Evolutionary conservation across 2,329 filamentous ascomycete species (phyloP).

Genomic region (Chaetothyriales sp.): DNA sequence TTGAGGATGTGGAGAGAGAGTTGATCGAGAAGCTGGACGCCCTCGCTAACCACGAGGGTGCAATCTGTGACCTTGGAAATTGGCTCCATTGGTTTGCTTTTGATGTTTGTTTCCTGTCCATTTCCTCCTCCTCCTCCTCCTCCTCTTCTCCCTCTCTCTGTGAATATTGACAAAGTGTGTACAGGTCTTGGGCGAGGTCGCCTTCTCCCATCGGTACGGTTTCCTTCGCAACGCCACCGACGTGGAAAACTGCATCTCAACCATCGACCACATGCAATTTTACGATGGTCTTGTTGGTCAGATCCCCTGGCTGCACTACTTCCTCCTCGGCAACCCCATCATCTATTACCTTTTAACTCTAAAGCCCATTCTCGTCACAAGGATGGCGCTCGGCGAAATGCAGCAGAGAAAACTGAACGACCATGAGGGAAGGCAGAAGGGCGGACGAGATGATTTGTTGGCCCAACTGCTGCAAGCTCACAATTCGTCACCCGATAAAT

Average conservation of each 20-base stretch:
- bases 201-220: slow-evolving; percentile 32
- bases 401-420: not conserved
- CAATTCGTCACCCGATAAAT: slow-evolving; percentile 34
- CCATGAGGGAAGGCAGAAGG: slow-evolving; percentile 15
- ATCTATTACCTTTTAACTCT: too few relatives aligned
- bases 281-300: slow-evolving; percentile 21
- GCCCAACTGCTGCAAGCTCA: slow-evolving; percentile 38
- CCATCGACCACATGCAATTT: slow-evolving; percentile 31
- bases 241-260: slow-evolving; percentile 37
- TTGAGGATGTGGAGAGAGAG: slow-evolving; percentile 29
- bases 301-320: slow-evolving; percentile 30
- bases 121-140: too few relatives aligned
- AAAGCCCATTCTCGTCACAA: slow-evolving; percentile 24
- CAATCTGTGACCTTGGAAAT: slow-evolving; percentile 32
- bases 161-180: not conserved
- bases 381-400: slow-evolving; percentile 22
- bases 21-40: slow-evolving; percentile 30
- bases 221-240: slow-evolving; percentile 37
- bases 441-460: slow-evolving; percentile 26
- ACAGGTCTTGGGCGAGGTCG: slow-evolving; percentile 22
- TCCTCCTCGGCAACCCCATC: slow-evolving; percentile 37
- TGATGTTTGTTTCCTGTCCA: slow-evolving; percentile 27
- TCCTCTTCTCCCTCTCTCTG: not conserved
- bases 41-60: slow-evolving; percentile 22
- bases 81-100: slow-evolving; percentile 25